phyloP scores from a whole-genome alignment of 257 asterid genomes.

The Solanum sejunctum region DNA sequence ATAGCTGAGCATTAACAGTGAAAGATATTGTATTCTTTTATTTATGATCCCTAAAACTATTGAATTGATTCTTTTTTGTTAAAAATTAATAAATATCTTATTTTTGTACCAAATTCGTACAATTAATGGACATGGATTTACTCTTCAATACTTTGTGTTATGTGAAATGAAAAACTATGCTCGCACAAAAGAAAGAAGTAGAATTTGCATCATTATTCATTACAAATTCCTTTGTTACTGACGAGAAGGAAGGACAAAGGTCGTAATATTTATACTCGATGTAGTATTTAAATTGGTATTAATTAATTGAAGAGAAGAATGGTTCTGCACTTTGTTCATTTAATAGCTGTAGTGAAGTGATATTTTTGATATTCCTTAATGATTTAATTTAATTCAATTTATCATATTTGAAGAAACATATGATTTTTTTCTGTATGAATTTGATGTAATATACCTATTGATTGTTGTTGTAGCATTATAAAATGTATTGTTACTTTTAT shows the following conservation, averaged over 20 bases:
- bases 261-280: not conserved
- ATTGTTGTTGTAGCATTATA: too few relatives aligned
- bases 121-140: not conserved
- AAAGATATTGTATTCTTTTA: too few relatives aligned
- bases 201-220: too few relatives aligned
- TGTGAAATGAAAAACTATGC: not conserved
- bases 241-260: too few relatives aligned
- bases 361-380: not conserved
- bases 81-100: not conserved
- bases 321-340: not conserved
- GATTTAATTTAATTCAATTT: too few relatives aligned
- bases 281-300: too few relatives aligned
- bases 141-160: not conserved
- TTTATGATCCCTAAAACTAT: not conserved
- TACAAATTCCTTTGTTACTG: not conserved
- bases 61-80: not conserved
- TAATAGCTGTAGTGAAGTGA: not conserved
- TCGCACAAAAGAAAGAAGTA: not conserved
- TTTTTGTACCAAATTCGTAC: not conserved
- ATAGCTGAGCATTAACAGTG: too few relatives aligned
- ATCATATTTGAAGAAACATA: too few relatives aligned
- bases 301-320: not conserved
- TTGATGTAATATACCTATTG: too few relatives aligned
- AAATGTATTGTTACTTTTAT: too few relatives aligned
- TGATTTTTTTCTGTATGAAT: too few relatives aligned